Evolutionary conservation across 371 early-diverging fungal species (phyloP).

Genomic region (Chytridium lagenaria): DNA sequence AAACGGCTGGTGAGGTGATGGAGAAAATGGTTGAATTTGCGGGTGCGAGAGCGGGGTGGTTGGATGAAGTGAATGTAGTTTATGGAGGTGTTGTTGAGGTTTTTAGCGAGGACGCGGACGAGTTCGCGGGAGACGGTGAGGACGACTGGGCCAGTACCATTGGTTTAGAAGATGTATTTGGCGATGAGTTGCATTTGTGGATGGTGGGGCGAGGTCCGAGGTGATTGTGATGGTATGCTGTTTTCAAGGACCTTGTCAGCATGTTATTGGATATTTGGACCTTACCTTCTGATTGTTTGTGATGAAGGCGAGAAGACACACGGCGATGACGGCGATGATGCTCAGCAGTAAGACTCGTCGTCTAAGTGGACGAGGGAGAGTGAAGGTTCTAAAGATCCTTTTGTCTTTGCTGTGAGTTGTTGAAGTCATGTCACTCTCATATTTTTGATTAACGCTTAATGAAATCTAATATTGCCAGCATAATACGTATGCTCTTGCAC

Average conservation of each 20-base stretch:
- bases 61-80: background rate
- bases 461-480: too few relatives aligned
- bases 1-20: background rate
- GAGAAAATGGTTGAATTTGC: background rate
- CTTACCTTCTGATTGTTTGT: too few relatives aligned
- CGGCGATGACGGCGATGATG: too few relatives aligned
- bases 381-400: too few relatives aligned
- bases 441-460: too few relatives aligned
- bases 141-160: constrained; percentile 33
- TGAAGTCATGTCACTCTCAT: too few relatives aligned
- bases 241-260: constrained; percentile 3
- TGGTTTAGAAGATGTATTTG: constrained; percentile 33
- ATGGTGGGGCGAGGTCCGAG: background rate
- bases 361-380: too few relatives aligned
- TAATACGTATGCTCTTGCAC: too few relatives aligned
- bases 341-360: too few relatives aligned
- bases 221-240: background rate
- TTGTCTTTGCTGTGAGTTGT: too few relatives aligned
- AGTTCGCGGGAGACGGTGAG: constrained; percentile 20
- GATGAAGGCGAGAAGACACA: too few relatives aligned
- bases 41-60: background rate
- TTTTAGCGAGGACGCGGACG: constrained; percentile 30
- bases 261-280: background rate
- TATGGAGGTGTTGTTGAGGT: background rate
- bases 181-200: background rate